Base-by-base conservation (phyloP, 2,329 filamentous ascomycete species). In the Bipolaris gigantea region DNA sequence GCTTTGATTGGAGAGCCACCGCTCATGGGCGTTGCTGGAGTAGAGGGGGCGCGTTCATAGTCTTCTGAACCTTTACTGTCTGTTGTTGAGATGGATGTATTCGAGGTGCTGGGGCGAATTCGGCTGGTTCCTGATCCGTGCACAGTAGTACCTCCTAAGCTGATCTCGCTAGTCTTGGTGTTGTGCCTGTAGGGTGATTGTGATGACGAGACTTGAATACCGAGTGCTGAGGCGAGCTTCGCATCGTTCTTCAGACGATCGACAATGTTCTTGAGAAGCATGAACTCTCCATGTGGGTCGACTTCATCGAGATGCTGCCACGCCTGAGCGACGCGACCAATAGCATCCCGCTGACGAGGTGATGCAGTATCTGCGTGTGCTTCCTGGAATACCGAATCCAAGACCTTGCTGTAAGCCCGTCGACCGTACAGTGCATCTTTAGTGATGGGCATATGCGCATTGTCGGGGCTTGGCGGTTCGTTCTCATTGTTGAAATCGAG, bases 241-340 rank as follows among this genome's bases (percentile, higher is more conserved):
- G 81, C 79, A 66, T 93, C 89, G 43, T 82, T 80, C 39, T 88
- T 83, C 42, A 95, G 82, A 52, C 85, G 84, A n/a, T 89, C 83
- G 56, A 95, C 81, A 60, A 96, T 84, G 52, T 85, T 83, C 66
- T 87, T 89, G 68, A 99, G 81, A 15, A 99, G 81, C 62, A 96
- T 86, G 66, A 93, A 94, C 36, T 92, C 85, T 16, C 92, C 92
- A 71, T 97, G 93, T 0, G 93, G 93, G 67, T 99, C 93, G 27
- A 93, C 81, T 40, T 89, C 85, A 72, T 97, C 90, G 30, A 99
- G 81, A 11, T 87, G 83, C 4, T 87, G 88, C 80, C 94, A 95
- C 0, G 93, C 92, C 71, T 96, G 90, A 0, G 90, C 90, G 11
- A 97, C 81, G 59, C 86, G 85, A 2, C 89, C 89, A 27, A 97